Base-by-base conservation (phyloP, 768 basidiomycete genomes). In the Mrakia frigida region DNA sequence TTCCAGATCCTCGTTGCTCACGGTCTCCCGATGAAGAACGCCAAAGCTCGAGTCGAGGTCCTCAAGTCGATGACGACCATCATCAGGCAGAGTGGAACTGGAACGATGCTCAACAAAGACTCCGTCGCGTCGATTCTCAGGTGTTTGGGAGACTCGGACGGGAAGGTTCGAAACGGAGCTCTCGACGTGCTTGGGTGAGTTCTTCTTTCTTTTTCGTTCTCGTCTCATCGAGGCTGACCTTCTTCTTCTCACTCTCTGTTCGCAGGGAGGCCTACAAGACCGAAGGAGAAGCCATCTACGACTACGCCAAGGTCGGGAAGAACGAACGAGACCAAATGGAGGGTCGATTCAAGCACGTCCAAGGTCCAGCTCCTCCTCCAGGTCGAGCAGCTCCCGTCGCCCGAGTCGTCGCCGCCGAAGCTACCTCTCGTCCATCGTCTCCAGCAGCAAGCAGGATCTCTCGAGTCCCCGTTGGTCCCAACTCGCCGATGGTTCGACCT, bases 261-360 rank as follows among this genome's bases (percentile, higher is more conserved):
- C 28, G 21, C 81, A 94, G 94, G 75, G 92, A 94, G 82, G 90
- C 87, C 4, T 96, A 94, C 82, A 85, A 87, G 13, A 86, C 93
- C 21, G 88, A 92, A 28, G 94, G 94, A 28, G 94, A 96, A 80
- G 91, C 89, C 80, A 88, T 94, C 18, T 95, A 87, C 16, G 83
- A 90, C 14, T 91, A 94, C 61, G 92, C 92, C 1, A 80, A 86
- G 13, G 85, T 97, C 39, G 87, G 90, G 63, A 85, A 91, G 6
- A 96, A 96, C 82, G 94, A 95, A 81, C 94, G 92, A 81, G 93
- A 93, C 13, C 92, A 94, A 80, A 87, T 97, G 41, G 94, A 96
- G 83, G 94, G 95, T 81, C 88, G 93, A 11, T 84, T 97, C 39
- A 82, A 82, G 78, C 80, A 68, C 75, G 2, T 74, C 61, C 67